phyloP scores from a whole-genome alignment of 2,329 filamentous ascomycete genomes.

The Colletotrichum echinochloae region DNA sequence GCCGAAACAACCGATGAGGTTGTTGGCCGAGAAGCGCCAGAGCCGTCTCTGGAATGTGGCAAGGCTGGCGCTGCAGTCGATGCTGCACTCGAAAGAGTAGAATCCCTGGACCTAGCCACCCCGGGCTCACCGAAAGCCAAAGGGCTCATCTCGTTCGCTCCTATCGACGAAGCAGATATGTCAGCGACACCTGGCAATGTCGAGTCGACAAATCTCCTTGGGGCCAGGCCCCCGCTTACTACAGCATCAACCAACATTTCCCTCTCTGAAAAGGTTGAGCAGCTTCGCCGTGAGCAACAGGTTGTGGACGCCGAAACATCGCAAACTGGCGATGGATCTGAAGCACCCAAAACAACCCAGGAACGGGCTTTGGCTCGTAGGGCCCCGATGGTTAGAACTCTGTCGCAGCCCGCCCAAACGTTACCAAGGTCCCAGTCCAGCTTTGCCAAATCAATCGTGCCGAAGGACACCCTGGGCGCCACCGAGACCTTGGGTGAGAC shows the following conservation, averaged over 20 bases:
- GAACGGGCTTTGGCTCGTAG: slow-evolving; percentile 59
- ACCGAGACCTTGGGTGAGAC: slow-evolving; percentile 52
- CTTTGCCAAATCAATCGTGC: slow-evolving; percentile 54
- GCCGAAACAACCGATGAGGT: slow-evolving; percentile 15
- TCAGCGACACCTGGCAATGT: not conserved
- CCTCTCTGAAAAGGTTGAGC: slow-evolving; percentile 62
- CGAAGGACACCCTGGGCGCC: slow-evolving; percentile 50
- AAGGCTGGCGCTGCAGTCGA: slow-evolving; percentile 49
- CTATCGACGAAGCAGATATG: slow-evolving; percentile 29
- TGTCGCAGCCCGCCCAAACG: slow-evolving; percentile 63
- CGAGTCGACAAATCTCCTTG: slow-evolving; percentile 15
- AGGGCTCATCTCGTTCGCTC: slow-evolving; percentile 25
- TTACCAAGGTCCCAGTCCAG: slow-evolving; percentile 60
- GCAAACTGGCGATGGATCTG: slow-evolving; percentile 40
- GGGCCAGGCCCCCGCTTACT: slow-evolving; percentile 18
- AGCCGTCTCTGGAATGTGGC: slow-evolving; percentile 46
- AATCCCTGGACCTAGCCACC: slow-evolving; percentile 63
- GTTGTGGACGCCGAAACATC: slow-evolving; percentile 49
- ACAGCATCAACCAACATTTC: slow-evolving; percentile 42
- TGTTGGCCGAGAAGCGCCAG: slow-evolving; percentile 34
- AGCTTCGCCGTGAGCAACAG: slow-evolving; percentile 64
- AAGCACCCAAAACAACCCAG: slow-evolving; percentile 44
- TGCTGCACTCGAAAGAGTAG: slow-evolving; percentile 58
- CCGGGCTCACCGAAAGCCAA: slow-evolving; percentile 49
- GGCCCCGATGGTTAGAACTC: slow-evolving; percentile 63